Conservation (phyloP, 2,329 filamentous ascomycete species). For the Ceratocystis cacaofunesta region DNA sequence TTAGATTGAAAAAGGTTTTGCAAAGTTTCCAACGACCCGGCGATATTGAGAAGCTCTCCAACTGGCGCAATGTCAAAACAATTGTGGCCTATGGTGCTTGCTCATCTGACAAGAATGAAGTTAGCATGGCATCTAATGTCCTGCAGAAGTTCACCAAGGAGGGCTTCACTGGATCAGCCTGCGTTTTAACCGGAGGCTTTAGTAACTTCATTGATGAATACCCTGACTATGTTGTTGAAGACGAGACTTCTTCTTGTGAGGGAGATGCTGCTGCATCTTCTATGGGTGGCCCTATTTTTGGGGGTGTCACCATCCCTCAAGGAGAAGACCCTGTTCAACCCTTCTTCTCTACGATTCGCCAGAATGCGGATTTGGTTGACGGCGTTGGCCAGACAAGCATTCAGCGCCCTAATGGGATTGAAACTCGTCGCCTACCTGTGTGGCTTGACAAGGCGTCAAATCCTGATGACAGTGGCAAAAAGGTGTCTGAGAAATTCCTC, state of each 20-base stretch:
- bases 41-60: constrained; percentile 57
- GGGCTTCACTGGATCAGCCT: constrained; percentile 59
- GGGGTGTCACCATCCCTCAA: constrained; percentile 69
- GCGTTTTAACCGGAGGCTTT: constrained; percentile 73
- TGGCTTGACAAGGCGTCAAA: constrained; percentile 65
- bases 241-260: constrained; percentile 24
- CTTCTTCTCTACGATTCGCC: constrained; percentile 90
- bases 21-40: constrained; percentile 65
- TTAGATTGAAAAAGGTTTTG: constrained; percentile 73
- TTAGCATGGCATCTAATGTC: constrained; percentile 65
- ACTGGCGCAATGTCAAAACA: constrained; percentile 58
- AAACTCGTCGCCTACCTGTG: constrained; percentile 43
- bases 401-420: constrained; percentile 31
- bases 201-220: constrained; percentile 53
- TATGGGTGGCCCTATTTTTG: constrained; percentile 52
- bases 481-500: constrained; percentile 70
- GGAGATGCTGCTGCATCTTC: constrained; percentile 31
- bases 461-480: constrained; percentile 57
- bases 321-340: constrained; percentile 52
- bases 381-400: constrained; percentile 75
- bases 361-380: constrained; percentile 88
- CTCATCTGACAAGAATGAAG: constrained; percentile 67
- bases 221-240: constrained; percentile 45
- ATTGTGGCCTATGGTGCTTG: constrained; percentile 79
- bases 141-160: constrained; percentile 84